A percentile compares a stretch with the other conserved stretches of the same genome.
These are phyloP conservation scores for Acanthamoeba healyi DNA, from an alignment of 208 protist genomes.

Conservation along the genomic window DNA sequence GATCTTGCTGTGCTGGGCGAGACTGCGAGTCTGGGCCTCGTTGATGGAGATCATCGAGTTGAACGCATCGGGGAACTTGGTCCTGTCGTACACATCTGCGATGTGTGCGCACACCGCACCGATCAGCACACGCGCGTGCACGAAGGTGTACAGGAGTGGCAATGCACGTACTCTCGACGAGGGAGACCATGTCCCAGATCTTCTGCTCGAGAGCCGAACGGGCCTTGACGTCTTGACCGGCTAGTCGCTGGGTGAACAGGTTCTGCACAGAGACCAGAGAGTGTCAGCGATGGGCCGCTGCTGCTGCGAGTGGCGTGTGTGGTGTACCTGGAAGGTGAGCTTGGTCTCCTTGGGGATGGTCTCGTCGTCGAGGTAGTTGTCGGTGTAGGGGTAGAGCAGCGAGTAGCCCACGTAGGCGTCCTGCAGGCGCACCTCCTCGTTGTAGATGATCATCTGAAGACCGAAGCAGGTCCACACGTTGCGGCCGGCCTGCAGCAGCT, in stretches of 20 bases:
- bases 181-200: constrained; percentile 63
- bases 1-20: constrained; percentile 62
- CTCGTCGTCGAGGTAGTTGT: constrained; percentile 71
- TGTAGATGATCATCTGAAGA: constrained; percentile 68
- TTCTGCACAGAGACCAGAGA: not conserved
- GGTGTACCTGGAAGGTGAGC: constrained; percentile 49
- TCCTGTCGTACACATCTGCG: constrained; percentile 57
- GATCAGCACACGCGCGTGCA: not conserved
- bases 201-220: constrained; percentile 54
- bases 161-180: constrained; percentile 69
- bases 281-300: not conserved
- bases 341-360: constrained; percentile 65
- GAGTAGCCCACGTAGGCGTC: constrained; percentile 64
- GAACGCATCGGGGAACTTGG: constrained; percentile 61
- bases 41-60: constrained; percentile 72
- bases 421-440: constrained; percentile 40
- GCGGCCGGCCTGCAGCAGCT: constrained; percentile 59
- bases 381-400: constrained; percentile 64
- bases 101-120: not conserved
- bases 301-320: not conserved
- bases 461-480: constrained; percentile 73
- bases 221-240: constrained; percentile 13
- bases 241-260: constrained; percentile 53
- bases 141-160: not conserved
- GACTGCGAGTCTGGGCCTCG: constrained; percentile 60